Evolutionary conservation across 1,284 basidiomycete species (phyloP).

Genomic region (Boletellus deceptivus): DNA sequence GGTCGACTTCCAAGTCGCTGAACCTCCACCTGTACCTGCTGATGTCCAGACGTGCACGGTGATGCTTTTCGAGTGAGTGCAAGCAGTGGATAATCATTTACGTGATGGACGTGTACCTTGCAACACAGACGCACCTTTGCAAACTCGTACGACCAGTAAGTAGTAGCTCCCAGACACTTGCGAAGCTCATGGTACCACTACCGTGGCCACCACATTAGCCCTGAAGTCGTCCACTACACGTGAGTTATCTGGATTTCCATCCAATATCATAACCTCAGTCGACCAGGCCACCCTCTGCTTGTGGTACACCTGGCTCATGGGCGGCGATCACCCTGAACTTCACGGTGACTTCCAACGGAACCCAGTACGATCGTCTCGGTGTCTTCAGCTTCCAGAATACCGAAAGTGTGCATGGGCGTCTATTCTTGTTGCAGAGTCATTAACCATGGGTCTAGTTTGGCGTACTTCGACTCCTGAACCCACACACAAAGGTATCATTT

Average conservation of each 20-base stretch:
- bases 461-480: conserved; percentile 79
- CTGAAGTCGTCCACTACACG: conserved; percentile 65
- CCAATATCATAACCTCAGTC: neutral
- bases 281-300: conserved; percentile 65
- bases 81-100: neutral
- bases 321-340: conserved; percentile 72
- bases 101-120: neutral
- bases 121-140: conserved; percentile 62
- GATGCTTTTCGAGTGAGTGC: conserved; percentile 59
- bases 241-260: conserved; percentile 33
- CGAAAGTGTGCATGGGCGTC: conserved; percentile 52
- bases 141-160: conserved; percentile 65
- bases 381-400: conserved; percentile 74
- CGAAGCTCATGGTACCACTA: neutral
- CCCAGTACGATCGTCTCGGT: conserved; percentile 72
- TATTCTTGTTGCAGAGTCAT: neutral
- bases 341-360: conserved; percentile 76
- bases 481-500: conserved; percentile 66
- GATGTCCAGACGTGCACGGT: conserved; percentile 61
- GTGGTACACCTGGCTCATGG: conserved; percentile 71
- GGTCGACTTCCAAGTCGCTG: conserved; percentile 70
- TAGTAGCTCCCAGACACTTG: conserved; percentile 6
- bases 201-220: conserved; percentile 37
- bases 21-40: conserved; percentile 63
- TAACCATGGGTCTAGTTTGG: conserved; percentile 51